phyloP scores from a whole-genome alignment of 345 rosid species.

The Hibiscus tridactylites region DNA sequence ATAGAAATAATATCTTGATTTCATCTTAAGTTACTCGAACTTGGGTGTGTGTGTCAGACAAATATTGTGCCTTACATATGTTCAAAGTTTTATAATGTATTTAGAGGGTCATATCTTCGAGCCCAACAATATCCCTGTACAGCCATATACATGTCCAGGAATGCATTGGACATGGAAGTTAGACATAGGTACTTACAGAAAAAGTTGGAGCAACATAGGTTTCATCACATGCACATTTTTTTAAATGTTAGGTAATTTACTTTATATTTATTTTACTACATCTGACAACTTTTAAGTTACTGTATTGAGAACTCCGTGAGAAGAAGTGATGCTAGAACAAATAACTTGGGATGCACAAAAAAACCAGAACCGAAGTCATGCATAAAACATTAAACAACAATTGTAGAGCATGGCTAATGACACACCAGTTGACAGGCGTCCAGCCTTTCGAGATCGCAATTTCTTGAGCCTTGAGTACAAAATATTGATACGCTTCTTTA shows the following conservation, averaged over 20 bases:
- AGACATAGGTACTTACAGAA: background rate
- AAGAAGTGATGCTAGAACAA: background rate
- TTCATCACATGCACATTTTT: background rate
- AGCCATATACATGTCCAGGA: background rate
- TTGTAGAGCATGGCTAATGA: background rate
- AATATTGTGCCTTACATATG: background rate
- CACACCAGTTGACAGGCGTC: conserved; percentile 88
- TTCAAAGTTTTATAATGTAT: background rate
- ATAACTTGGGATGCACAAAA: background rate
- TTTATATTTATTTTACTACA: background rate
- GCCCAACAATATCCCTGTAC: background rate
- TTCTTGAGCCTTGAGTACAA: conserved; percentile 75
- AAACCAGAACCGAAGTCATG: background rate
- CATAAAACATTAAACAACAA: conserved; percentile 2
- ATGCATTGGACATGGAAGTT: background rate
- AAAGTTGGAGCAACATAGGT: background rate
- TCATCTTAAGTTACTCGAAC: background rate
- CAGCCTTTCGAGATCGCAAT: conserved; percentile 65
- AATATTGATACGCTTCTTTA: conserved; percentile 65
- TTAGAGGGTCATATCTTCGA: background rate
- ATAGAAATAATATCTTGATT: background rate
- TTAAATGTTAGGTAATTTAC: background rate
- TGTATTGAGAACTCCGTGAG: background rate
- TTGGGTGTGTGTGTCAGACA: background rate
- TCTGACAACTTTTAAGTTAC: background rate